Percentiles rank a stretch among this genome's conserved stretches.
Conservation (phyloP, 176 grass and related monocot genomes). For the Musa troglodytarum region DNA sequence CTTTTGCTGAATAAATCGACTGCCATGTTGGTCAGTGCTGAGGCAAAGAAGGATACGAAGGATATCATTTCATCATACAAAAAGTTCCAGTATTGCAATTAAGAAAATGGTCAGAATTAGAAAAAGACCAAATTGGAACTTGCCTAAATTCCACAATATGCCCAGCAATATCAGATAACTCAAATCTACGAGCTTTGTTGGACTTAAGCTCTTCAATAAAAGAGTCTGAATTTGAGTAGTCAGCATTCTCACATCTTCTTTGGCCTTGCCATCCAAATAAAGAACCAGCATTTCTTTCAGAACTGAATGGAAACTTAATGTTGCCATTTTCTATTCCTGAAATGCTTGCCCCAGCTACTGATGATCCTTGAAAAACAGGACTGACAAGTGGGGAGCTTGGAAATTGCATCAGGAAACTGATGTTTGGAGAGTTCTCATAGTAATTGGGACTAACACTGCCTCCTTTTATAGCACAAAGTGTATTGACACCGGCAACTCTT, state of each 20-base stretch:
- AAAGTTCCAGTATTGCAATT: neutral
- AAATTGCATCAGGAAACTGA: constrained; percentile 41
- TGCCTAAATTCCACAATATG: constrained; percentile 87
- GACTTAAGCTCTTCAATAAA: constrained; percentile 83
- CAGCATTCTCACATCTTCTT: constrained; percentile 47
- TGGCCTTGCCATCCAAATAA: constrained; percentile 48
- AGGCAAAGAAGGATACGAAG: constrained; percentile 16
- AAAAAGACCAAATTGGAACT: constrained; percentile 28
- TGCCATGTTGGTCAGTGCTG: constrained; percentile 99
- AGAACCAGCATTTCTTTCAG: constrained; percentile 20
- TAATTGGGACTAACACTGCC: constrained; percentile 37
- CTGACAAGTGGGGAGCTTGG: constrained; percentile 23
- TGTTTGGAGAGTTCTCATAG: constrained; percentile 34
- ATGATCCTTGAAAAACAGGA: constrained; percentile 46
- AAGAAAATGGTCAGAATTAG: constrained; percentile 13
- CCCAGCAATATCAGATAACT: constrained; percentile 73
- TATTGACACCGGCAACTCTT: constrained; percentile 38
- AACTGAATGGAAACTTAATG: constrained; percentile 27
- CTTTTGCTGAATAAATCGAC: constrained; percentile 98
- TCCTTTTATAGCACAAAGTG: constrained; percentile 41
- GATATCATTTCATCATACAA: constrained; percentile 1
- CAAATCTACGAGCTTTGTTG: constrained; percentile 60
- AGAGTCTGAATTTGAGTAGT: constrained; percentile 55
- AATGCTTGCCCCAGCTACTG: constrained; percentile 30
- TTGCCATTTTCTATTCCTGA: constrained; percentile 54